These are phyloP conservation scores for Backusella mclennaniae DNA, from an alignment of 192 early-diverging fungal species.

Conservation along the genomic window DNA sequence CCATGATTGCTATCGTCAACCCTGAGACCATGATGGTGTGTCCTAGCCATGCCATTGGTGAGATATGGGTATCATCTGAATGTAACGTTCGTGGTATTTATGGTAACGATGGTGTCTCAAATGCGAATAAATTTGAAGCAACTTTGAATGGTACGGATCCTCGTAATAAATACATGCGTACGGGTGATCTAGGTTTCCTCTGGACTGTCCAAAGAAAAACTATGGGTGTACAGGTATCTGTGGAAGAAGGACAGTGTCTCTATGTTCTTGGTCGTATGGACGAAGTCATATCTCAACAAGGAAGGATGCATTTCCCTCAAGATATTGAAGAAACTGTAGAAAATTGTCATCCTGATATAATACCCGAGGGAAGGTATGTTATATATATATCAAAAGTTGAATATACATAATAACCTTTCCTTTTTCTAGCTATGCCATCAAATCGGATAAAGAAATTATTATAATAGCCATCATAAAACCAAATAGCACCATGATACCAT, in stretches of 20 bases:
- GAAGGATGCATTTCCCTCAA: constrained; percentile 67
- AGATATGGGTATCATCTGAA: constrained; percentile 81
- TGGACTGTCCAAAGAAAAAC: constrained; percentile 56
- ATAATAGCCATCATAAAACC: constrained; percentile 9
- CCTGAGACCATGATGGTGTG: constrained; percentile 67
- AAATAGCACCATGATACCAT: background rate
- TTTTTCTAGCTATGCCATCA: constrained; percentile 9
- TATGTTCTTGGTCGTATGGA: constrained; percentile 73
- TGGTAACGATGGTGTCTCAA: constrained; percentile 32
- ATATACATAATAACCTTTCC: background rate
- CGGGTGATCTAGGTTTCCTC: constrained; percentile 81
- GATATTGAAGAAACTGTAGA: constrained; percentile 78
- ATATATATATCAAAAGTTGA: background rate
- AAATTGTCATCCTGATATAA: constrained; percentile 52
- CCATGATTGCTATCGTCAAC: constrained; percentile 83
- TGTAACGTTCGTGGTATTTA: constrained; percentile 46
- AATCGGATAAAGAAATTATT: constrained; percentile 8
- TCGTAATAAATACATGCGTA: constrained; percentile 65
- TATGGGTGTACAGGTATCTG: constrained; percentile 28
- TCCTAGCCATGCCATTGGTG: constrained; percentile 69
- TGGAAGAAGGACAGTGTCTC: constrained; percentile 64
- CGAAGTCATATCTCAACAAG: constrained; percentile 70
- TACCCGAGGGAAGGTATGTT: constrained; percentile 47
- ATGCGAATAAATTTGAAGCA: constrained; percentile 39
- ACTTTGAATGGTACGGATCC: constrained; percentile 60